Conservation (phyloP, 2,329 filamentous ascomycete genomes). For the Penicillium decumbens region DNA sequence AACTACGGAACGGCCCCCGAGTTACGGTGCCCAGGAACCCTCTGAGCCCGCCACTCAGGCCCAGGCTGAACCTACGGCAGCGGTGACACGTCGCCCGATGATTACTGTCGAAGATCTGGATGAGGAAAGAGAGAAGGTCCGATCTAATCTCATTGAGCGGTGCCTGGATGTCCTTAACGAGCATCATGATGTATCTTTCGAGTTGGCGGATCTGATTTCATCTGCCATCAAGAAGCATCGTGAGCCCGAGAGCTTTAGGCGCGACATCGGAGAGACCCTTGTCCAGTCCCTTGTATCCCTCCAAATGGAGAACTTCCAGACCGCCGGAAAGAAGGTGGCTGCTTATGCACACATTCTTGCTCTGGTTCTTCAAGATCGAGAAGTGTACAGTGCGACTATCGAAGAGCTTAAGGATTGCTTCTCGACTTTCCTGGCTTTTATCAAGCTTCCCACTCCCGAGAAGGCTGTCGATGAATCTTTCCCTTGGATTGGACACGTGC, state of each 20-base stretch:
- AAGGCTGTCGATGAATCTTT: constrained; percentile 72
- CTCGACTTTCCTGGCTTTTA: constrained; percentile 68
- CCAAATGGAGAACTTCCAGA: constrained; percentile 53
- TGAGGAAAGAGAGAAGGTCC: constrained; percentile 65
- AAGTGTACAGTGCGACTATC: constrained; percentile 74
- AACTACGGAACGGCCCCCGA: constrained; percentile 17
- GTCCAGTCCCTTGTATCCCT: constrained; percentile 74
- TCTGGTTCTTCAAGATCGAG: constrained; percentile 73
- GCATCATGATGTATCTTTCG: constrained; percentile 83
- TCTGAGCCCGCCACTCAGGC: constrained; percentile 23
- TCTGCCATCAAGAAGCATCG: constrained; percentile 62
- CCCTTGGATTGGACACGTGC: constrained; percentile 85
- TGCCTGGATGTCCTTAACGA: constrained; percentile 85
- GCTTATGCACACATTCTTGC: constrained; percentile 90
- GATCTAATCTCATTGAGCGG: constrained; percentile 76
- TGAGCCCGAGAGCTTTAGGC: constrained; percentile 55
- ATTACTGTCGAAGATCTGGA: constrained; percentile 73
- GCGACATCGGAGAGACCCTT: constrained; percentile 76
- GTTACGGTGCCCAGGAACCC: constrained; percentile 11
- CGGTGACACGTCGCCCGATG: constrained; percentile 29
- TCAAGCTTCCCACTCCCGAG: constrained; percentile 59
- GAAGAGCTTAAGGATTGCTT: constrained; percentile 73
- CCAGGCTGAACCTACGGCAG: constrained; percentile 6
- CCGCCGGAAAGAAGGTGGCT: constrained; percentile 66
- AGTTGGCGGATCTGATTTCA: constrained; percentile 79